Conservation (phyloP, 2,329 filamentous ascomycete species). For the Coniella vitis region DNA sequence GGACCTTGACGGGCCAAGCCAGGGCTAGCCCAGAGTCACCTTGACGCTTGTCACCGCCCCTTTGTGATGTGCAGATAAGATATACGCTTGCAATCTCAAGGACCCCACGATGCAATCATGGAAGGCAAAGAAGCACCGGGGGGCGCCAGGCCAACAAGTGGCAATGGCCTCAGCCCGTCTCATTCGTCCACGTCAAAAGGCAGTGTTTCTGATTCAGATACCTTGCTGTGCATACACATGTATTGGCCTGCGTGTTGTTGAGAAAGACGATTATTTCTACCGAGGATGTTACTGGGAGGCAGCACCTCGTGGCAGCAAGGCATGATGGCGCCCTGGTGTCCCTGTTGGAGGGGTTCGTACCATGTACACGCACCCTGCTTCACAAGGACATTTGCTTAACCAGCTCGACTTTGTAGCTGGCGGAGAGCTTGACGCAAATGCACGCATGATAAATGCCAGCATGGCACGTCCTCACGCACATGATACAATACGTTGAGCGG, state of each 20-base stretch:
- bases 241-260: not conserved
- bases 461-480: too few relatives aligned
- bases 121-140: too few relatives aligned
- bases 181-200: slow-evolving; percentile 11
- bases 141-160: not conserved
- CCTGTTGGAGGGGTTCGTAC: not conserved
- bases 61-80: not conserved
- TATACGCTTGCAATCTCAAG: too few relatives aligned
- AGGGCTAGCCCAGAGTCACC: not conserved
- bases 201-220: slow-evolving; percentile 11
- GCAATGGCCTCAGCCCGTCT: not conserved
- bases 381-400: too few relatives aligned
- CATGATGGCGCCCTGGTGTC: not conserved
- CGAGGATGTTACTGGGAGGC: too few relatives aligned
- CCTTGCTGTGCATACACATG: not conserved
- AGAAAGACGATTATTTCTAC: too few relatives aligned
- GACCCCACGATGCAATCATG: slow-evolving; percentile 3
- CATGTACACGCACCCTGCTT: too few relatives aligned
- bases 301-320: too few relatives aligned
- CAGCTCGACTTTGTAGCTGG: too few relatives aligned
- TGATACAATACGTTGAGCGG: not conserved
- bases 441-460: too few relatives aligned
- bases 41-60: slow-evolving; percentile 7
- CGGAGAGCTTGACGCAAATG: too few relatives aligned
- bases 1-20: not conserved